A percentile compares a stretch with the other conserved stretches of the same genome.
These are phyloP conservation scores for Globisporangium rhizosaccharum DNA, from an alignment of 352 stramenopile species.

Conservation along the genomic window DNA sequence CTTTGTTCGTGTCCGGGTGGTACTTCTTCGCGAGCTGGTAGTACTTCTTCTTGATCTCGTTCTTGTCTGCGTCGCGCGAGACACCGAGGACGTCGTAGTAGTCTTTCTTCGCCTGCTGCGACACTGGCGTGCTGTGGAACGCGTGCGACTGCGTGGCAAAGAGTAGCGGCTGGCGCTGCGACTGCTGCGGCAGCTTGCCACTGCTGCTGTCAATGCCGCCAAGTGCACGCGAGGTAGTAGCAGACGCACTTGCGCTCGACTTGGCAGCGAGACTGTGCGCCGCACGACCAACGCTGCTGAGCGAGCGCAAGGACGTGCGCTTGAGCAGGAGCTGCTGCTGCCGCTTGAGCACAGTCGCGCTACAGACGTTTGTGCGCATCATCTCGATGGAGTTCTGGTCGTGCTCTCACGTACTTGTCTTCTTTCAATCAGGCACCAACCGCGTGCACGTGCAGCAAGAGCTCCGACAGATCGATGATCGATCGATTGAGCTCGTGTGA, in stretches of 20 bases:
- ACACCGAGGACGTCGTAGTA: conserved; percentile 97
- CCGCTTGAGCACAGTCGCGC: conserved; percentile 9
- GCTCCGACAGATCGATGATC: too few species aligned
- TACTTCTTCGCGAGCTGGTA: conserved; percentile 97
- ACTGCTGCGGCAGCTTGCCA: background rate
- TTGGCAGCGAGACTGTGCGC: conserved; percentile 10
- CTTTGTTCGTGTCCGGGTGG: conserved; percentile 97
- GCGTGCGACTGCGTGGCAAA: conserved; percentile 10
- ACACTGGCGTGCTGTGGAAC: conserved; percentile 66
- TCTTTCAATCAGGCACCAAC: too few species aligned
- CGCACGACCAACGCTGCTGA: conserved; percentile 8
- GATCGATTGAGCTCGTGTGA: too few species aligned
- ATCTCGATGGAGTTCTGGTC: background rate
- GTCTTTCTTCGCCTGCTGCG: conserved; percentile 83
- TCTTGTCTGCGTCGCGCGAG: conserved; percentile 84
- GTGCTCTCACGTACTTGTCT: background rate
- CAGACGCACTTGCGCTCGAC: background rate
- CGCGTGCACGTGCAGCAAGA: too few species aligned
- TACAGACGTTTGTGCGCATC: conserved; percentile 15
- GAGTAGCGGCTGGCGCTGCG: conserved; percentile 1
- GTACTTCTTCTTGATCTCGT: conserved; percentile 98
- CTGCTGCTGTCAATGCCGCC: background rate
- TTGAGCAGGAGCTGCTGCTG: conserved; percentile 9
- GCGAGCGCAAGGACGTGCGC: conserved; percentile 4
- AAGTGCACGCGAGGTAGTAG: background rate